phyloP scores from a whole-genome alignment of 192 early-diverging fungal species.

The Phycomyces blakesleeanus region DNA sequence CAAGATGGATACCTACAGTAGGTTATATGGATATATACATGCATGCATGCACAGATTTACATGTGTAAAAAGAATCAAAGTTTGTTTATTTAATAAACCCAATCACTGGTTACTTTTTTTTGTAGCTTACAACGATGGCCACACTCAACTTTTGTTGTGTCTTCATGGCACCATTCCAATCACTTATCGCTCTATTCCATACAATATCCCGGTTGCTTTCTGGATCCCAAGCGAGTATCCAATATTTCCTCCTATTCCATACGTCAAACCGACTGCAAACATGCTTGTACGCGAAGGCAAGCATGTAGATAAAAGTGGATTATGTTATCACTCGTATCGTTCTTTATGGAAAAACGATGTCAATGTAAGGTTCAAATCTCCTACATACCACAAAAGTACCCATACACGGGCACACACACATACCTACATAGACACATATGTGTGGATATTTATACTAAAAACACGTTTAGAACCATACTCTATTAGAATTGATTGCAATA shows the following conservation, averaged over 20 bases:
- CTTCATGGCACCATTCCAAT: conserved; percentile 88
- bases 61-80: too few species aligned
- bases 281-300: conserved; percentile 83
- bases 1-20: conserved; percentile 72
- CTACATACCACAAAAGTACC: too few species aligned
- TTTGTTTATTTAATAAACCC: not conserved
- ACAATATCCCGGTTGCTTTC: conserved; percentile 90
- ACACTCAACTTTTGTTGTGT: conserved; percentile 67
- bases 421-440: not conserved
- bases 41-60: too few species aligned
- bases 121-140: conserved; percentile 54
- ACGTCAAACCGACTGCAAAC: conserved; percentile 82
- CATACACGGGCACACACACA: not conserved
- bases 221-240: conserved; percentile 89
- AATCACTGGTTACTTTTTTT: not conserved
- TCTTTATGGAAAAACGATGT: conserved; percentile 63
- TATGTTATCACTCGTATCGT: conserved; percentile 82
- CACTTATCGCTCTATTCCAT: conserved; percentile 68
- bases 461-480: conserved; percentile 32
- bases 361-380: conserved; percentile 21
- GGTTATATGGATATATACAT: conserved; percentile 18
- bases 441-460: conserved; percentile 2
- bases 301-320: conserved; percentile 81
- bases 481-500: conserved; percentile 55
- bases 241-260: conserved; percentile 69